Percentiles rank a stretch among this genome's conserved stretches.
phyloP scores from a whole-genome alignment of 768 basidiomycete genomes.

The Phanerochaete sordida region DNA sequence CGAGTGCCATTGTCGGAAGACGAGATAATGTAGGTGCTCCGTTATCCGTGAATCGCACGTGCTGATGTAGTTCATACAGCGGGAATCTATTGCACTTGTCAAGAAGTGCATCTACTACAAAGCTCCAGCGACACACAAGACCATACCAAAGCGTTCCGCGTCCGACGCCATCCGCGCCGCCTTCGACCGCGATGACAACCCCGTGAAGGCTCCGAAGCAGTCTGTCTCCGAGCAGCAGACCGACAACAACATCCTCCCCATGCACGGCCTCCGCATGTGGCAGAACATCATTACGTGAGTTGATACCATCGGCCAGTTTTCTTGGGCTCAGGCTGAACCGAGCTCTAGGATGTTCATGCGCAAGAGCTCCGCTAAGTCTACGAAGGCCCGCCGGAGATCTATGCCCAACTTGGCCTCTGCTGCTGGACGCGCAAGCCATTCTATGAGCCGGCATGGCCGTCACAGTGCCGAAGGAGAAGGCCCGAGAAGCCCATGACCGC shows the following conservation, averaged over 20 bases:
- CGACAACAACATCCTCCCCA: constrained; percentile 33
- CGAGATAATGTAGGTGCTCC: constrained; percentile 53
- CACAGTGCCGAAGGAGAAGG: background rate
- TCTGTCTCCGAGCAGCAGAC: constrained; percentile 58
- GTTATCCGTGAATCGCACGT: background rate
- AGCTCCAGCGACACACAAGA: constrained; percentile 50
- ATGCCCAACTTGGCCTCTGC: background rate
- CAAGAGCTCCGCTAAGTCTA: constrained; percentile 35
- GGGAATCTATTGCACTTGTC: constrained; percentile 50
- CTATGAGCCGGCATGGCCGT: background rate
- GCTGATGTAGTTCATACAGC: constrained; percentile 29
- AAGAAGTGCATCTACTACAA: constrained; percentile 56
- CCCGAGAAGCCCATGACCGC: background rate
- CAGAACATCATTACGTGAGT: constrained; percentile 46
- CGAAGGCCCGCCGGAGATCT: constrained; percentile 18
- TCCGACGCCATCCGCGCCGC: constrained; percentile 45
- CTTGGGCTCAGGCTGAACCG: background rate
- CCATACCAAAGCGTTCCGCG: constrained; percentile 44
- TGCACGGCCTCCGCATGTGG: constrained; percentile 58
- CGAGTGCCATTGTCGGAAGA: constrained; percentile 66
- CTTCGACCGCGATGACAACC: constrained; percentile 47
- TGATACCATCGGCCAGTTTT: background rate
- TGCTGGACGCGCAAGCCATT: background rate
- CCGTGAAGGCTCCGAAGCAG: constrained; percentile 43
- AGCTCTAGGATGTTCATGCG: constrained; percentile 42